Evolutionary conservation across 2,329 filamentous ascomycete species (phyloP), one percentile per base, ranked within the genome.

Genomic region (Aspergillus melleus): DNA sequence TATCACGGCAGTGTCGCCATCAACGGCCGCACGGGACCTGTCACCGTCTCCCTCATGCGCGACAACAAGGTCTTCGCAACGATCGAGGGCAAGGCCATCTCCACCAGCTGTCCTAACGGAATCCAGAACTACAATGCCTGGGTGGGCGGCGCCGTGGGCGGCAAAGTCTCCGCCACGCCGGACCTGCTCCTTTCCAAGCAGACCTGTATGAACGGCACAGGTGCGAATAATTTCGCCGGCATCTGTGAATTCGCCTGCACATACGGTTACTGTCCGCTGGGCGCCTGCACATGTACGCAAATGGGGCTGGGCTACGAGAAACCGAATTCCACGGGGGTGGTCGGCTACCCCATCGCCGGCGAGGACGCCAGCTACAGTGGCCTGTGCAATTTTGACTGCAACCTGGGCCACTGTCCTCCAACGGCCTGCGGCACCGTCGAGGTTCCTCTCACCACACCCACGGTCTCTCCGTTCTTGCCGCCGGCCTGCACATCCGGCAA

Each of bases 81-180:
- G 29, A 55, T 76, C 32, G 52, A 63, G 8, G 72, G 71, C 1
- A 55, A 58, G 1, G 51, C 64, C 4, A 72, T 76, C 59, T 65
- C 61, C 0, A 62, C 55, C 2, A 53, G 39, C 6, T 75, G 74
- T 57, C 19, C 46, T 4, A 51, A 59, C 6, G 64, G 63, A 20
- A 39, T 70, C 47, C 65, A 66, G 11, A 78, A 78, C 64, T 77
- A 66, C 62, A 78, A 78, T 65, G 70, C 76, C 3, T 75, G 70
- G 69, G 75, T 77, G 10, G 72, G 72, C n/a, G 68, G 60, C 55
- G 61, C 62, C 2, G 12, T 36, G 30, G 30, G 30, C 12, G 30
- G 30, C 30, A 36, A 36, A 14, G 30, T 36, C 11, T 36, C 30
- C 4, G 30, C 30, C 30, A 36, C 30, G 30, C 30, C 30, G 30